Percentiles rank a stretch among this genome's conserved stretches.
Evolutionary conservation across 306 rosid genomes (phyloP).

Genomic region (Lathyrus sativus): DNA sequence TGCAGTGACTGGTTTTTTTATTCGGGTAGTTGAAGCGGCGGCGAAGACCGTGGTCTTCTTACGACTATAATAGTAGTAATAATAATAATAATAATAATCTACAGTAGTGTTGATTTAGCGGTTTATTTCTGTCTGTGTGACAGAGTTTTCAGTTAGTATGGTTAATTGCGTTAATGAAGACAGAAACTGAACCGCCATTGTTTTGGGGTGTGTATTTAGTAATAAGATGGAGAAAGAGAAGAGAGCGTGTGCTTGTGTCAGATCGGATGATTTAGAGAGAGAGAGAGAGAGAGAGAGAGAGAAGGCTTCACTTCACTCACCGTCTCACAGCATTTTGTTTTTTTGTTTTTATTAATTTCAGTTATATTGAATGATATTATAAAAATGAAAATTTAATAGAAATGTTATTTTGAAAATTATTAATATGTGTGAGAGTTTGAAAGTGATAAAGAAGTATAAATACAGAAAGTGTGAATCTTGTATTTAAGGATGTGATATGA

Average conservation of each 20-base stretch:
- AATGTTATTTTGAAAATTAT: too few species aligned
- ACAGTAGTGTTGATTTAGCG: slow-evolving; percentile 34
- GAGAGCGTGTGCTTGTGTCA: slow-evolving; percentile 30
- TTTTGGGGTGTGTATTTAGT: slow-evolving; percentile 51
- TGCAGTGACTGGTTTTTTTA: slow-evolving; percentile 36
- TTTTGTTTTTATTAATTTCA: background rate
- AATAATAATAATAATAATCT: slow-evolving; percentile 3
- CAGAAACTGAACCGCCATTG: slow-evolving; percentile 62
- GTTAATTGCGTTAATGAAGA: slow-evolving; percentile 57
- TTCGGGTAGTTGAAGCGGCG: slow-evolving; percentile 18
- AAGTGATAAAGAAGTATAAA: too few species aligned
- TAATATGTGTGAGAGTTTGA: too few species aligned
- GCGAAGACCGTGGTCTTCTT: slow-evolving; percentile 29
- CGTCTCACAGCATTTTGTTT: slow-evolving; percentile 25
- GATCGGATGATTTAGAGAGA: slow-evolving; percentile 46
- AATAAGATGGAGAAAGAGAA: slow-evolving; percentile 19
- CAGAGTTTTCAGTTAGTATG: background rate
- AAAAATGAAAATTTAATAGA: too few species aligned
- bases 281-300: slow-evolving; percentile 37
- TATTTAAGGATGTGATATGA: too few species aligned
- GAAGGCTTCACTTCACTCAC: slow-evolving; percentile 15
- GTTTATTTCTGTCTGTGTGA: background rate
- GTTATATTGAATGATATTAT: too few species aligned
- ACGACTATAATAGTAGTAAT: background rate
- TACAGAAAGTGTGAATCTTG: too few species aligned